Conservation (phyloP, 768 basidiomycete genomes). For the Phylloporus sp. region DNA sequence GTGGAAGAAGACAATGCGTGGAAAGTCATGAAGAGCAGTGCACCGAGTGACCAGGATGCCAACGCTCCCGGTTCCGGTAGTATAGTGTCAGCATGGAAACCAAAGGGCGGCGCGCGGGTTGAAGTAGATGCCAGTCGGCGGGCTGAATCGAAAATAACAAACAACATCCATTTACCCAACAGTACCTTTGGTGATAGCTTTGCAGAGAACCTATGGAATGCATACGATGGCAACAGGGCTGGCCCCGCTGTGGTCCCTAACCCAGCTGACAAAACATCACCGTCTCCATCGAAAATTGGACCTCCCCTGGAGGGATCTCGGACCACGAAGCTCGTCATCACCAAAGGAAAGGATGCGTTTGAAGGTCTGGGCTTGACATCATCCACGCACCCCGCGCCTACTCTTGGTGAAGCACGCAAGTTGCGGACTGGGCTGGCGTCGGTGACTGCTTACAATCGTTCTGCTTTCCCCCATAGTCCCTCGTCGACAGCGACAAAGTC, state of each 20-base stretch:
- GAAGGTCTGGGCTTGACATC: conserved; percentile 61
- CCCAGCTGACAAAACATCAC: conserved; percentile 12
- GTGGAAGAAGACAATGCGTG: conserved; percentile 47
- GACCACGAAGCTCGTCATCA: conserved; percentile 28
- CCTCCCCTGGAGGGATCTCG: conserved; percentile 30
- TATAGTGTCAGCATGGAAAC: conserved; percentile 26
- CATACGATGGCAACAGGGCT: conserved; percentile 37
- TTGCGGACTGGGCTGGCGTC: conserved; percentile 63
- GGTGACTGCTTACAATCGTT: conserved; percentile 39
- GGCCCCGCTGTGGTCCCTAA: conserved; percentile 3
- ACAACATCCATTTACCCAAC: conserved; percentile 21
- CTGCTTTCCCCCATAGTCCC: conserved; percentile 9
- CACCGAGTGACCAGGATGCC: conserved; percentile 9
- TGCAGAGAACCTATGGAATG: conserved; percentile 50
- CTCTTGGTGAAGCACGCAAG: conserved; percentile 72
- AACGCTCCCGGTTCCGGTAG: conserved; percentile 26
- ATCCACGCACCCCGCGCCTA: conserved; percentile 51
- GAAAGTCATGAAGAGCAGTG: conserved; percentile 36
- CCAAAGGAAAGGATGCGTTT: conserved; percentile 67
- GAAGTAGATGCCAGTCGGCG: conserved; percentile 41
- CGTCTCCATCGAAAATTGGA: conserved; percentile 20
- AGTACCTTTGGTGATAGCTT: conserved; percentile 65
- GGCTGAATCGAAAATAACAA: conserved; percentile 28
- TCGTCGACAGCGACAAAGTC: conserved; percentile 15
- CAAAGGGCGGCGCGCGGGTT: conserved; percentile 17